Evolutionary conservation across 192 early-diverging fungal species (phyloP).

Genomic region (Coemansia sp.): DNA sequence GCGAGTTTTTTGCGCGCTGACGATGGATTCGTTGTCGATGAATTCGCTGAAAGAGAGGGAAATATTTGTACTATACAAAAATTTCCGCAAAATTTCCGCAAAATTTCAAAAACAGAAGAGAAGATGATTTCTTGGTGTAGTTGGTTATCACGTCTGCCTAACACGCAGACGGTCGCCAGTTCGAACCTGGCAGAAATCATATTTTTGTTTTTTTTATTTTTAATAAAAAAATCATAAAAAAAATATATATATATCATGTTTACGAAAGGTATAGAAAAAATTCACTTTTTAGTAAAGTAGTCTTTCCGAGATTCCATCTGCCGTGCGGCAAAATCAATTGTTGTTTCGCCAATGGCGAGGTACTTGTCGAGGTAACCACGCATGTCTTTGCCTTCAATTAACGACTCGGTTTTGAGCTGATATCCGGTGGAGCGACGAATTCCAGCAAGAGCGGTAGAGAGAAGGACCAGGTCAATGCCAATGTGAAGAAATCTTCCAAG

Average conservation of each 20-base stretch:
- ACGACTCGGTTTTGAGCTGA: conserved; percentile 29
- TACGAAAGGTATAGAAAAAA: background rate
- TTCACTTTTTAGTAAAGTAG: conserved; percentile 24
- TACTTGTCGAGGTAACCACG: conserved; percentile 35
- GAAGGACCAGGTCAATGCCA: conserved; percentile 42
- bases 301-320: conserved; percentile 27
- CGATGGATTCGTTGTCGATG: no score
- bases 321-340: conserved; percentile 19
- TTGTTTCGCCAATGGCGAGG: conserved; percentile 34
- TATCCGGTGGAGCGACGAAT: conserved; percentile 43
- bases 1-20: no score
- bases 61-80: no score
- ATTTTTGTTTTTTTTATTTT: conserved; percentile 14
- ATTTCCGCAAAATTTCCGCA: no score
- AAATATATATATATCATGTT: no score
- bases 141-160: conserved; percentile 46
- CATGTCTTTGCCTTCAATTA: conserved; percentile 37
- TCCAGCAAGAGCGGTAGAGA: conserved; percentile 44
- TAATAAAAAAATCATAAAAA: conserved; percentile 7
- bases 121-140: conserved; percentile 47
- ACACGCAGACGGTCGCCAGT: conserved; percentile 57
- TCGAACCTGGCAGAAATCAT: conserved; percentile 54
- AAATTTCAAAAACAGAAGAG: no score
- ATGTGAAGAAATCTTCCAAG: conserved; percentile 37
- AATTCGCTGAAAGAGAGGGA: no score